phyloP scores from a whole-genome alignment of 2,329 filamentous ascomycete species.

The Rutstroemia sp. region DNA sequence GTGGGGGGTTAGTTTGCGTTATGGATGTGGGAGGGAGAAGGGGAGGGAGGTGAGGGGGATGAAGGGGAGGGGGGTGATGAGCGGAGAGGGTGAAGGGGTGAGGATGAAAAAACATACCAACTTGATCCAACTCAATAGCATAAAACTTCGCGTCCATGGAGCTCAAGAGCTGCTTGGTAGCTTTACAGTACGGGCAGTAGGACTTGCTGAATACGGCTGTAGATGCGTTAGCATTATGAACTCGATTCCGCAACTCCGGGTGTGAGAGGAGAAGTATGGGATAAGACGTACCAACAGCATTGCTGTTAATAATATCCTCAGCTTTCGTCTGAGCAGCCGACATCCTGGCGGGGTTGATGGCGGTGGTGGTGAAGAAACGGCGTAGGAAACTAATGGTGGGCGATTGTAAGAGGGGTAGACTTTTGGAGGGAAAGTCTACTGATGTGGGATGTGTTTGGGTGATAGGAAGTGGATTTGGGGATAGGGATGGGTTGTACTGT shows the following conservation, averaged over 20 bases:
- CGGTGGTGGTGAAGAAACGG: slow-evolving; percentile 59
- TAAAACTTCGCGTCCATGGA: slow-evolving; percentile 65
- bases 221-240: too few relatives aligned
- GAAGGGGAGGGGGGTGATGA: too few relatives aligned
- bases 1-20: not conserved
- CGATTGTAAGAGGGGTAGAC: slow-evolving; percentile 11
- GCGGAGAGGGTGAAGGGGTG: too few relatives aligned
- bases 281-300: slow-evolving; percentile 63
- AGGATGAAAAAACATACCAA: slow-evolving; percentile 49
- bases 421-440: not conserved
- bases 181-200: slow-evolving; percentile 88
- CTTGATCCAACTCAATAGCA: slow-evolving; percentile 76
- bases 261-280: too few relatives aligned
- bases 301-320: slow-evolving; percentile 80
- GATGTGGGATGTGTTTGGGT: too few relatives aligned
- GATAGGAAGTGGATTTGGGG: too few relatives aligned
- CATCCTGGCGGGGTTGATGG: slow-evolving; percentile 60
- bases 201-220: slow-evolving; percentile 92
- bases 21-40: too few relatives aligned
- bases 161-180: slow-evolving; percentile 68
- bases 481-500: too few relatives aligned
- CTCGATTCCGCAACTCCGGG: too few relatives aligned
- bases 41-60: not conserved
- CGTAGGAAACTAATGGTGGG: slow-evolving; percentile 57
- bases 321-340: slow-evolving; percentile 77